Conservation (phyloP, 1,284 basidiomycete genomes). For the Phlebopus sp. region DNA sequence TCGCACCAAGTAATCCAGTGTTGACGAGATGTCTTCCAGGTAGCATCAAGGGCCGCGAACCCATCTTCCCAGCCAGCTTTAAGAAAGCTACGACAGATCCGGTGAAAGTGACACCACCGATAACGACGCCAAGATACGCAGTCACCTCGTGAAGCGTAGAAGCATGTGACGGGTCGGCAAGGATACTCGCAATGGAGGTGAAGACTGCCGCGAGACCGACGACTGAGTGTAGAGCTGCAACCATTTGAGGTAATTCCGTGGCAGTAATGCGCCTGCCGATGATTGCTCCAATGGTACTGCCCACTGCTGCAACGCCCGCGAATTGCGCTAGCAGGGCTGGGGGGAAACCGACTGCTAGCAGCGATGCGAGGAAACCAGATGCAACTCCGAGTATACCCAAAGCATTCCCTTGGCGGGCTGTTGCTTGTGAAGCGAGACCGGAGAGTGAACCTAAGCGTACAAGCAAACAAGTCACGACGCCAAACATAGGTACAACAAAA, state of each 20-base stretch:
- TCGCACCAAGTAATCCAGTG: slow-evolving; percentile 61
- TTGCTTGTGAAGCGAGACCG: slow-evolving; percentile 70
- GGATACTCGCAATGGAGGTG: slow-evolving; percentile 77
- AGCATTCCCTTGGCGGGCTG: slow-evolving; percentile 79
- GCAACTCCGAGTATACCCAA: slow-evolving; percentile 80
- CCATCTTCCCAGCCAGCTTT: slow-evolving; percentile 78
- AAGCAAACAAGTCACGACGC: slow-evolving; percentile 2
- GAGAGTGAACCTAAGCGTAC: slow-evolving; percentile 60
- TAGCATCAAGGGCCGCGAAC: slow-evolving; percentile 66
- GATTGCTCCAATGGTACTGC: slow-evolving; percentile 63
- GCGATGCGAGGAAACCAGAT: slow-evolving; percentile 75
- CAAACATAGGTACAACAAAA: neutral
- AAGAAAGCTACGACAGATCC: slow-evolving; percentile 87
- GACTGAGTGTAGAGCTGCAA: slow-evolving; percentile 72
- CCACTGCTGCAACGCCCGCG: slow-evolving; percentile 68
- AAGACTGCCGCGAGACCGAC: slow-evolving; percentile 84
- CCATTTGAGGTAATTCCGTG: slow-evolving; percentile 82
- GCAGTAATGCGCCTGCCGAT: slow-evolving; percentile 80
- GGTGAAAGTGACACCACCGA: slow-evolving; percentile 76
- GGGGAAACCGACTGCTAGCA: slow-evolving; percentile 79
- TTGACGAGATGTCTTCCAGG: slow-evolving; percentile 79
- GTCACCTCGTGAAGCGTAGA: slow-evolving; percentile 74
- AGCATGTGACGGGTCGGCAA: slow-evolving; percentile 62
- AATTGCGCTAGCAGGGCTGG: slow-evolving; percentile 74
- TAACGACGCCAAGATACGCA: slow-evolving; percentile 82